Evolutionary conservation across 805 yeast species (phyloP).

Genomic region (Ogataea saltuana): DNA sequence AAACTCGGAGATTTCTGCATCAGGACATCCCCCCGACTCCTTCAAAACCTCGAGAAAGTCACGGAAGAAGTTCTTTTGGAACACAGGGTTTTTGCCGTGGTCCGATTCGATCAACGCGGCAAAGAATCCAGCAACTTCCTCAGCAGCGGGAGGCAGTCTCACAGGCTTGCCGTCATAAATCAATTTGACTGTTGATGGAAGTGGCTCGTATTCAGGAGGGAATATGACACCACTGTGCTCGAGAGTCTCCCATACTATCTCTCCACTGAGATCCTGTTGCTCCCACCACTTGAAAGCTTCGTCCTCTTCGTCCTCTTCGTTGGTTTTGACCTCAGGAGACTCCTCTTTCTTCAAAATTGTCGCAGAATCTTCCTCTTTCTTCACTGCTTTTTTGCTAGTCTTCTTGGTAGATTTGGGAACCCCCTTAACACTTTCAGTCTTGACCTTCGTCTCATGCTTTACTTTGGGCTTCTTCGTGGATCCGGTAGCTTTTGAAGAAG

Average conservation of each 20-base stretch:
- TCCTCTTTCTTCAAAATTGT: conserved; percentile 15
- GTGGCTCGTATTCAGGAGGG: conserved; percentile 88
- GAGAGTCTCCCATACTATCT: conserved; percentile 81
- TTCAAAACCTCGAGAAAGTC: conserved; percentile 72
- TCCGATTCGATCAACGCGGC: conserved; percentile 88
- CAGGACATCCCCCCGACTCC: conserved; percentile 64
- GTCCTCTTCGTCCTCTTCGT: conserved; percentile 49
- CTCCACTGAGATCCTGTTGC: conserved; percentile 67
- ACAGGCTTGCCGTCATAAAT: conserved; percentile 79
- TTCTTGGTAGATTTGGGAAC: conserved; percentile 3
- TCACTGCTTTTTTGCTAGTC: conserved; percentile 6
- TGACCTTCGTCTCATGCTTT: conserved; percentile 18
- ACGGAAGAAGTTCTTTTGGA: conserved; percentile 81
- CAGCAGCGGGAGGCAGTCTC: conserved; percentile 74
- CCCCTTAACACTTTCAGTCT: conserved; percentile 8
- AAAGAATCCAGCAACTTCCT: conserved; percentile 94
- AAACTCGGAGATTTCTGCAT: conserved; percentile 54
- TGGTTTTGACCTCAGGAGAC: conserved; percentile 25
- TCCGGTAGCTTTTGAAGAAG: conserved; percentile 3
- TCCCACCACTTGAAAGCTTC: conserved; percentile 84
- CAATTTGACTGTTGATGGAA: conserved; percentile 75
- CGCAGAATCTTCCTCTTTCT: conserved; percentile 14
- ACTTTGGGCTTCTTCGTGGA: conserved; percentile 18
- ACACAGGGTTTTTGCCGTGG: conserved; percentile 83
- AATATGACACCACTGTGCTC: conserved; percentile 90